Evolutionary conservation across 208 protist genomes (phyloP).

Genomic region (Acanthamoeba royreba): DNA sequence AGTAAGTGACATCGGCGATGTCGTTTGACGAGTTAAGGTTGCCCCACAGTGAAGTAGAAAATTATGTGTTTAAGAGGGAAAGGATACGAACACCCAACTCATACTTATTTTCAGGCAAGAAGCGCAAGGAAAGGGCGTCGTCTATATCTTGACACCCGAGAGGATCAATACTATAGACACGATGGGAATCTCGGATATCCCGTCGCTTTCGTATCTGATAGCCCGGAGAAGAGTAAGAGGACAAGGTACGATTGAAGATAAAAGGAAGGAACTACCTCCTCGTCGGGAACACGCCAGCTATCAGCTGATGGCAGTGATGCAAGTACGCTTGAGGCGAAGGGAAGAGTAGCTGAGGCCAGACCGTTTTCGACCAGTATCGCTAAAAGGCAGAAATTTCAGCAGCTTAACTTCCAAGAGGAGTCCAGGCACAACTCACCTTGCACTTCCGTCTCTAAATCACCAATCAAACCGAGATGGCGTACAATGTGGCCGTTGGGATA

Average conservation of each 20-base stretch:
- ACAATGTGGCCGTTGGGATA: slow-evolving; percentile 93
- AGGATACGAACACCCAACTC: slow-evolving; percentile 54
- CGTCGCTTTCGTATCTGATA: slow-evolving; percentile 75
- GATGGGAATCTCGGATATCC: slow-evolving; percentile 86
- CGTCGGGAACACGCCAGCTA: background rate
- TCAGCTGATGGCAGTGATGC: background rate
- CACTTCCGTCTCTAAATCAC: slow-evolving; percentile 89
- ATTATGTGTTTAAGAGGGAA: background rate
- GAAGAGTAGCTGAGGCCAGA: background rate
- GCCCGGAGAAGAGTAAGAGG: background rate
- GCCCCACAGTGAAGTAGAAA: background rate
- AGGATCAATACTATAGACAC: slow-evolving; percentile 93
- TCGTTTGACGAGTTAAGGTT: slow-evolving; percentile 73
- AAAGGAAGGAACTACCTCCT: background rate
- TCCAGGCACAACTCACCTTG: slow-evolving; percentile 81
- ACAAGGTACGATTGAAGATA: background rate
- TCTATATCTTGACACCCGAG: slow-evolving; percentile 88
- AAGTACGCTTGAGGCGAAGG: slow-evolving; percentile 7
- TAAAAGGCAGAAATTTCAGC: background rate
- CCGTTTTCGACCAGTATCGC: background rate
- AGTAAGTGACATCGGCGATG: slow-evolving; percentile 96
- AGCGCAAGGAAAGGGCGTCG: slow-evolving; percentile 74
- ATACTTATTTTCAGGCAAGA: slow-evolving; percentile 55
- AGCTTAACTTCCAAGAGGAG: background rate
- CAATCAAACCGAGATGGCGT: slow-evolving; percentile 88